Evolutionary conservation across 371 early-diverging fungal genomes (phyloP).

Genomic region (Haplosporangium sp.): DNA sequence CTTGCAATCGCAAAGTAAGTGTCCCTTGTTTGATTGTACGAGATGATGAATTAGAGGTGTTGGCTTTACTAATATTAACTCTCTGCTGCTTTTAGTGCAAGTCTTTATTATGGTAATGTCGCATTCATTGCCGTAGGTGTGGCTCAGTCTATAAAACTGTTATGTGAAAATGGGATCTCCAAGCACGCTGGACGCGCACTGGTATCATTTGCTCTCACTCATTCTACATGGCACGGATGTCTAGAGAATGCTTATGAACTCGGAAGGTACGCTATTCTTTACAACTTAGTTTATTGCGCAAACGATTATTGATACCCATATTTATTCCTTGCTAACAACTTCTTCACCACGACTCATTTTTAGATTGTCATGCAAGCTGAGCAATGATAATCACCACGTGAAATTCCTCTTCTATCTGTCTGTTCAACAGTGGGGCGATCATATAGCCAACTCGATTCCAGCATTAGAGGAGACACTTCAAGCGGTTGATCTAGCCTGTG

Average conservation of each 20-base stretch:
- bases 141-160: slow-evolving; percentile 25
- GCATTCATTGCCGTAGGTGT: slow-evolving; percentile 33
- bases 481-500: slow-evolving; percentile 40
- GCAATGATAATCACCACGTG: slow-evolving; percentile 38
- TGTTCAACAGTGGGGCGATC: slow-evolving; percentile 55
- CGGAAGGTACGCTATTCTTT: slow-evolving; percentile 25
- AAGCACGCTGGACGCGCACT: slow-evolving; percentile 44
- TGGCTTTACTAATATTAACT: slow-evolving; percentile 14
- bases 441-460: slow-evolving; percentile 34
- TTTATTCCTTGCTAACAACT: slow-evolving; percentile 2
- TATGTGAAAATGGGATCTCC: slow-evolving; percentile 37
- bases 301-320: background rate
- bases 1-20: slow-evolving; percentile 27
- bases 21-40: too few relatives aligned
- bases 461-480: slow-evolving; percentile 43
- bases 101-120: slow-evolving; percentile 14
- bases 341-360: too few relatives aligned
- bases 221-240: slow-evolving; percentile 42
- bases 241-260: slow-evolving; percentile 46
- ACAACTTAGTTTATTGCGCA: too few relatives aligned
- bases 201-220: slow-evolving; percentile 43
- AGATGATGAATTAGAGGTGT: background rate
- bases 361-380: slow-evolving; percentile 34
- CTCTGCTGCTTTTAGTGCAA: slow-evolving; percentile 27
- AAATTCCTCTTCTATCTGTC: slow-evolving; percentile 40